Conservation (phyloP, 768 basidiomycete genomes). For the Exidia glandulosa region DNA sequence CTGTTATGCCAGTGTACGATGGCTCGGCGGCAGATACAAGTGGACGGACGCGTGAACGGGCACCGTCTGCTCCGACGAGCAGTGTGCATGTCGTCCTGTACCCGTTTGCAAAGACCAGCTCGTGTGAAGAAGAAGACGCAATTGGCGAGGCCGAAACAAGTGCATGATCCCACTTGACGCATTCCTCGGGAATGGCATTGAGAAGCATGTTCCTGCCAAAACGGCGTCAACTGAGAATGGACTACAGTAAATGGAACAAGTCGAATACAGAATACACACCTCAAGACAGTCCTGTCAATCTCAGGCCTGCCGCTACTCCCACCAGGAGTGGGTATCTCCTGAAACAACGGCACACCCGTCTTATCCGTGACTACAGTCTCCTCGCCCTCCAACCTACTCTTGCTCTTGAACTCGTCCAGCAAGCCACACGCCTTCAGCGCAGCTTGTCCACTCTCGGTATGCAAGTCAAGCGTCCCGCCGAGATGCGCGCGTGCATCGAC, state of each 20-base stretch:
- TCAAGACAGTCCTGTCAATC: not conserved
- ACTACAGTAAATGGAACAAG: not conserved
- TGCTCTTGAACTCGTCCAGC: constrained; percentile 11
- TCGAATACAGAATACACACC: not conserved
- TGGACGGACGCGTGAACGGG: constrained; percentile 28
- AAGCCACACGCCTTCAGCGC: constrained; percentile 14
- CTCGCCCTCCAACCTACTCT: constrained; percentile 12
- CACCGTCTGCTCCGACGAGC: constrained; percentile 30
- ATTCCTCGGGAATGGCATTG: not conserved
- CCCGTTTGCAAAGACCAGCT: constrained; percentile 8
- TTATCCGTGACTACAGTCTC: constrained; percentile 11
- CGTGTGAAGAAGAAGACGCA: constrained; percentile 1
- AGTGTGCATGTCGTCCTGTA: constrained; percentile 5
- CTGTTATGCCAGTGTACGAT: constrained; percentile 20
- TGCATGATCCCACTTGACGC: not conserved
- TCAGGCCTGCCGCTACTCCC: not conserved
- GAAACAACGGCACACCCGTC: not conserved
- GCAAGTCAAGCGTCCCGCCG: constrained; percentile 19
- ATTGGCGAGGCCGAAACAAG: not conserved
- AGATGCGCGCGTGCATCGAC: constrained; percentile 8
- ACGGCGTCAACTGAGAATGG: not conserved
- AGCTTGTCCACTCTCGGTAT: constrained; percentile 14
- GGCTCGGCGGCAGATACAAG: constrained; percentile 21
- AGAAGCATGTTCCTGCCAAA: not conserved
- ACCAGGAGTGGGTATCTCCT: not conserved